A percentile compares a stretch with the other conserved stretches of the same genome.
Evolutionary conservation across 2,329 filamentous ascomycete genomes (phyloP).

Genomic region (Colletotrichum limetticola): DNA sequence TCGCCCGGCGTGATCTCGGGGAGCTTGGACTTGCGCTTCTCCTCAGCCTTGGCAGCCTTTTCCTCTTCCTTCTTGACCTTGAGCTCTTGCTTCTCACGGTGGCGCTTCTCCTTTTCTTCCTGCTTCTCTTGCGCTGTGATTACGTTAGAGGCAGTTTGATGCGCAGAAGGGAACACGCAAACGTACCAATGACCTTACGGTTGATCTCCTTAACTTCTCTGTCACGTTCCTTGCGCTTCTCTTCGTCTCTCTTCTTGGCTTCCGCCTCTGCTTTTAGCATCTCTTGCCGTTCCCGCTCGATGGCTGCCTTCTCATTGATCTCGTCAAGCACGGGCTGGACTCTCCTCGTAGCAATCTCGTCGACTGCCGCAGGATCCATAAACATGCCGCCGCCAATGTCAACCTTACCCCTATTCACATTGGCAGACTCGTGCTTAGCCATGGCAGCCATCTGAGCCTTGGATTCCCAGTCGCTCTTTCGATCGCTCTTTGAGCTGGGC

Average conservation of each 20-base stretch:
- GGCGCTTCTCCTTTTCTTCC: conserved; percentile 55
- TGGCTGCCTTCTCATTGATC: conserved; percentile 82
- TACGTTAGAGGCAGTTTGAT: background rate
- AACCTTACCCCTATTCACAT: conserved; percentile 61
- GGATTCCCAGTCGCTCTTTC: conserved; percentile 84
- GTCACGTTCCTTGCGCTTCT: conserved; percentile 62
- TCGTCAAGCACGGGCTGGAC: conserved; percentile 88
- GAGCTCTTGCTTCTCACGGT: conserved; percentile 62
- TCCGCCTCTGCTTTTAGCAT: conserved; percentile 73
- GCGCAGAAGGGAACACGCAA: too few species aligned
- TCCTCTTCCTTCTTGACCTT: conserved; percentile 61
- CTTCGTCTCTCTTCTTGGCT: conserved; percentile 69
- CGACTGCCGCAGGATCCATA: conserved; percentile 81
- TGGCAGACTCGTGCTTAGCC: conserved; percentile 63
- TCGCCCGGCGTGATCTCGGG: conserved; percentile 36
- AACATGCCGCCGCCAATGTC: conserved; percentile 85
- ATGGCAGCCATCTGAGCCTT: conserved; percentile 78
- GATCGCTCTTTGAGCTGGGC: conserved; percentile 75
- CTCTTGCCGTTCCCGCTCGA: conserved; percentile 74
- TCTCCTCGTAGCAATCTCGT: conserved; percentile 79
- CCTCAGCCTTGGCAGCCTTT: conserved; percentile 62
- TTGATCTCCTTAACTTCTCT: conserved; percentile 63
- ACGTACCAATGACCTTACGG: conserved; percentile 69
- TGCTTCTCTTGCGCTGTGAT: conserved; percentile 58
- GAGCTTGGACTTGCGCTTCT: conserved; percentile 59